Percentiles rank a stretch among this genome's conserved stretches.
Conservation (phyloP, 208 protist species). For the Angomonas deanei region DNA sequence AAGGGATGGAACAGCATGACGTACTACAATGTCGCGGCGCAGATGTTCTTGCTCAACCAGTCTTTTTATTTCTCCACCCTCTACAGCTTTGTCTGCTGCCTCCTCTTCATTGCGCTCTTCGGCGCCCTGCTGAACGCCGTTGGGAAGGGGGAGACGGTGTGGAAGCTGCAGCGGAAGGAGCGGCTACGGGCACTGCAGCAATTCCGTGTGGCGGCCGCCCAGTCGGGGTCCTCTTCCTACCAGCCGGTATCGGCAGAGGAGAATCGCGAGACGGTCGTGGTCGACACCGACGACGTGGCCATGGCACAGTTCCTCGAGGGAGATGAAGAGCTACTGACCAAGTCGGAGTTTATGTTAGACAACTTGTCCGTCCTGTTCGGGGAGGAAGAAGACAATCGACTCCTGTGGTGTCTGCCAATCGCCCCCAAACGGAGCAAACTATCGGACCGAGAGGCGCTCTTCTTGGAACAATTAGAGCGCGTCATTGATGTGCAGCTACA, state of each 20-base stretch:
- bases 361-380: constrained; percentile 36
- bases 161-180: not conserved
- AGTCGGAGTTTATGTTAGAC: constrained; percentile 5
- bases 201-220: too few species aligned
- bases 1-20: constrained; percentile 1
- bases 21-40: not conserved
- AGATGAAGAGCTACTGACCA: too few species aligned
- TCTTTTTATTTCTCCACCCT: constrained; percentile 8
- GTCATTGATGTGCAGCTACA: constrained; percentile 39
- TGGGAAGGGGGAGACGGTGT: not conserved
- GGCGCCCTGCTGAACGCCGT: too few species aligned
- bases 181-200: too few species aligned
- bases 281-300: constrained; percentile 6
- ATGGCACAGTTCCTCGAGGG: constrained; percentile 26
- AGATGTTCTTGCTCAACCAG: constrained; percentile 28
- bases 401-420: constrained; percentile 26
- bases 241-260: not conserved
- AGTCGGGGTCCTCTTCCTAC: too few species aligned
- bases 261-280: not conserved
- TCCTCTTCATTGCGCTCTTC: too few species aligned
- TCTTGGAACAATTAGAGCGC: constrained; percentile 29
- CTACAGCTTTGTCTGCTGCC: constrained; percentile 16
- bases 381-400: constrained; percentile 8
- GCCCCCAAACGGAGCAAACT: constrained; percentile 17
- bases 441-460: constrained; percentile 28